phyloP scores from a whole-genome alignment of 2,329 filamentous ascomycete genomes.

The Arthroderma sp. region DNA sequence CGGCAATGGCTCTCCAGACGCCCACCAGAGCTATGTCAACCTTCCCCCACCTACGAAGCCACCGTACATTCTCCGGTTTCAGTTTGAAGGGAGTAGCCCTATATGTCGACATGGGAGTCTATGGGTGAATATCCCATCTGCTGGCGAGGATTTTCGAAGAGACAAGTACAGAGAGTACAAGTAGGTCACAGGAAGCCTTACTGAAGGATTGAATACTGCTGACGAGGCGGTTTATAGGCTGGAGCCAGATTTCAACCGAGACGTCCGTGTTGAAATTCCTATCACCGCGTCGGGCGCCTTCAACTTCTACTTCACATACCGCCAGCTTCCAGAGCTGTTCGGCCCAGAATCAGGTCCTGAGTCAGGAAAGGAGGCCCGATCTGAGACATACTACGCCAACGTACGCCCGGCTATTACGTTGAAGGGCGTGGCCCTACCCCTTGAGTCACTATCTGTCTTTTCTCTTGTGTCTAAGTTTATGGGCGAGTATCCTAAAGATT shows the following conservation, averaged over 20 bases:
- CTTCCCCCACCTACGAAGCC: conserved; percentile 65
- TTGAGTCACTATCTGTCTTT: conserved; percentile 81
- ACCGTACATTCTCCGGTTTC: conserved; percentile 68
- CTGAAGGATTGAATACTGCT: not conserved
- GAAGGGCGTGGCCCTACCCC: conserved; percentile 60
- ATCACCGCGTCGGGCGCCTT: conserved; percentile 76
- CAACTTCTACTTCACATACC: conserved; percentile 87
- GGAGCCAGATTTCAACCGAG: conserved; percentile 81
- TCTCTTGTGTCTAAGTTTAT: conserved; percentile 97
- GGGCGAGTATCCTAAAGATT: conserved; percentile 80
- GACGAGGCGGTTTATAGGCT: conserved; percentile 45
- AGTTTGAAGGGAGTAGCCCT: conserved; percentile 87
- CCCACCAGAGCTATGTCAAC: conserved; percentile 84
- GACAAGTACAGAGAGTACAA: conserved; percentile 76
- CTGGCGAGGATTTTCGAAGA: conserved; percentile 63
- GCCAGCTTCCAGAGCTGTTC: conserved; percentile 63
- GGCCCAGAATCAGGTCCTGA: conserved; percentile 40
- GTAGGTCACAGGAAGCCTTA: conserved; percentile 43
- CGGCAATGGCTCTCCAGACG: conserved; percentile 82
- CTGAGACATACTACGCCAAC: conserved; percentile 81
- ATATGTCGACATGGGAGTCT: conserved; percentile 89
- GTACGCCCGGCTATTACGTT: conserved; percentile 71
- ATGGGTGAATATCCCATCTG: conserved; percentile 87
- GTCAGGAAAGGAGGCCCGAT: conserved; percentile 39
- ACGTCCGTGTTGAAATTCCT: conserved; percentile 78